phyloP scores from a whole-genome alignment of 2,329 filamentous ascomycete species.

The Botrytis porri region DNA sequence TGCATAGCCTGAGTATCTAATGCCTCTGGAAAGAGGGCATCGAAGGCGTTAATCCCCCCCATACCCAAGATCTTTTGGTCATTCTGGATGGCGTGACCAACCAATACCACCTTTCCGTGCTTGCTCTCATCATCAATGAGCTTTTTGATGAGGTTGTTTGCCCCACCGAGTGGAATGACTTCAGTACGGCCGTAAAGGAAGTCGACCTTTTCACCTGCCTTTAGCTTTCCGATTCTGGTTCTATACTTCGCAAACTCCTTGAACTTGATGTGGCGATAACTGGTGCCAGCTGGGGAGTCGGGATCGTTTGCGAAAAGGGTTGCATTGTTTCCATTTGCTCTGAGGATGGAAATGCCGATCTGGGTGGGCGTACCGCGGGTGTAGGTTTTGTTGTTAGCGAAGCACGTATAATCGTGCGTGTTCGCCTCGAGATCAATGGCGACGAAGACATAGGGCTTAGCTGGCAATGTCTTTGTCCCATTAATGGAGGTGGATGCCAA shows the following conservation, averaged over 20 bases:
- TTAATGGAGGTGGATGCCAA: background rate
- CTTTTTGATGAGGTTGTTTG: background rate
- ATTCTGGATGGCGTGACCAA: slow-evolving; percentile 6
- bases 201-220: background rate
- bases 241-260: background rate
- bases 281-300: background rate
- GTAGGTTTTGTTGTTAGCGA: no score
- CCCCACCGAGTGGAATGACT: background rate
- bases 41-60: background rate
- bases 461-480: background rate
- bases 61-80: background rate
- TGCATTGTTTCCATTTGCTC: background rate
- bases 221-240: background rate
- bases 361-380: background rate
- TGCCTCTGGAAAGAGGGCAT: background rate
- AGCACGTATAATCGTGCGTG: background rate
- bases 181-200: background rate
- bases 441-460: background rate
- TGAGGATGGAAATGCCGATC: background rate
- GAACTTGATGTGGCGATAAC: background rate
- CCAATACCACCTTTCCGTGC: background rate
- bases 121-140: background rate
- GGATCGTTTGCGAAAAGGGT: background rate
- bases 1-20: background rate
- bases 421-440: slow-evolving; percentile 11